A percentile compares a stretch with the other conserved stretches of the same genome.
These are phyloP conservation scores for Trichoderma pleuroti DNA, from an alignment of 2,329 filamentous ascomycete species.

Conservation along the genomic window DNA sequence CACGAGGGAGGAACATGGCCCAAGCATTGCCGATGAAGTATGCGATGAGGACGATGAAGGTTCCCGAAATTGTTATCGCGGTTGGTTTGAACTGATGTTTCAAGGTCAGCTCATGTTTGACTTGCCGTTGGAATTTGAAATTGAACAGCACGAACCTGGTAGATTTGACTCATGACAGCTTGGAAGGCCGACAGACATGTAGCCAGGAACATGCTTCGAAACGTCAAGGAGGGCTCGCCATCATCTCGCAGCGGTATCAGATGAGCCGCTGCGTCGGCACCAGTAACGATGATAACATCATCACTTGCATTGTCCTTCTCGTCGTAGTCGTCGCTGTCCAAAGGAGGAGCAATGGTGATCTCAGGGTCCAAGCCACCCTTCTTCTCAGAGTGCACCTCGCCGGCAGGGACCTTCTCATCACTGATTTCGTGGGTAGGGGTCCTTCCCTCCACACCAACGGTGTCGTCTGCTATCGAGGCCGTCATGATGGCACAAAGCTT, in stretches of 20 bases:
- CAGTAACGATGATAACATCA: slow-evolving; percentile 48
- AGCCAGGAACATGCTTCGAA: slow-evolving; percentile 50
- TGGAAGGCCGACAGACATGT: slow-evolving; percentile 50
- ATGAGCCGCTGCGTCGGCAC: slow-evolving; percentile 47
- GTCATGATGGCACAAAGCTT: background rate
- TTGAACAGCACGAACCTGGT: slow-evolving; percentile 38
- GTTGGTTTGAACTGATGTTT: slow-evolving; percentile 50
- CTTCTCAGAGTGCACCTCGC: background rate
- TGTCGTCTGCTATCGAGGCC: background rate
- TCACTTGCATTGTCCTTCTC: slow-evolving; percentile 35
- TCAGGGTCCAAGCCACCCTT: background rate
- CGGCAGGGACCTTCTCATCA: background rate
- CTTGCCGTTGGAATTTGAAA: background rate
- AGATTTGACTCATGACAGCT: slow-evolving; percentile 54
- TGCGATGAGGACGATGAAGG: slow-evolving; percentile 55
- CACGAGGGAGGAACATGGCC: slow-evolving; percentile 38
- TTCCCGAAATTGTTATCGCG: slow-evolving; percentile 44
- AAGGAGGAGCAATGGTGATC: background rate
- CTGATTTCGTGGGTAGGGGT: background rate
- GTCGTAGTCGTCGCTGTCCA: slow-evolving; percentile 12
- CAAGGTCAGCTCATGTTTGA: background rate
- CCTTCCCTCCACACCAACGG: background rate
- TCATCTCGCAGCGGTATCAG: slow-evolving; percentile 53
- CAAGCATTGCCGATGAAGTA: slow-evolving; percentile 50
- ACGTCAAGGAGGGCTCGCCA: slow-evolving; percentile 48